These are phyloP conservation scores for Metarhizium anisopliae DNA, from an alignment of 2,329 filamentous ascomycete genomes.

Conservation along the genomic window DNA sequence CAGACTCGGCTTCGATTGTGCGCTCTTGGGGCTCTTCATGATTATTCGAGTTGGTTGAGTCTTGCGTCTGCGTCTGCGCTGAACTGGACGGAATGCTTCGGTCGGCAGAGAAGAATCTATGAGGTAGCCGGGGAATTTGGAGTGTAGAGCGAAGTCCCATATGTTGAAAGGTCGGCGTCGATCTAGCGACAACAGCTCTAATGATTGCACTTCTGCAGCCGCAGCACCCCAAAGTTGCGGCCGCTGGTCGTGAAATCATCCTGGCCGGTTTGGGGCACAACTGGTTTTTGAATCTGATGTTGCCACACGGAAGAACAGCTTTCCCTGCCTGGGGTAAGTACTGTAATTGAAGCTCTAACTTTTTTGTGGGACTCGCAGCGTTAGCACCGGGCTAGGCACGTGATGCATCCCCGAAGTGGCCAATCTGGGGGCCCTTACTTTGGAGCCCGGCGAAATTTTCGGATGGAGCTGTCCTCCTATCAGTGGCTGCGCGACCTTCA, in stretches of 20 bases:
- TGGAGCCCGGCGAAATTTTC: conserved; percentile 18
- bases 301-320: not conserved
- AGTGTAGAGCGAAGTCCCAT: conserved; percentile 13
- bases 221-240: conserved; percentile 20
- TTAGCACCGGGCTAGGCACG: conserved; percentile 3
- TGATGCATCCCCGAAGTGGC: conserved; percentile 6
- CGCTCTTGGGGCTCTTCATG: conserved; percentile 18
- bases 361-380: conserved; percentile 1
- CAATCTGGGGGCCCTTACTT: not conserved
- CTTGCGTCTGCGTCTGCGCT: conserved; percentile 9
- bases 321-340: not conserved
- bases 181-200: conserved; percentile 17
- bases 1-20: not conserved
- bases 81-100: conserved; percentile 10
- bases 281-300: not conserved
- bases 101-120: conserved; percentile 15
- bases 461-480: conserved; percentile 10
- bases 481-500: not conserved
- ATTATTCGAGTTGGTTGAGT: conserved; percentile 10
- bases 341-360: not conserved
- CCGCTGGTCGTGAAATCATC: conserved; percentile 22
- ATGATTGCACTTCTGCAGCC: conserved; percentile 21
- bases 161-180: conserved; percentile 14
- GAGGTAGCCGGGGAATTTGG: conserved; percentile 11
- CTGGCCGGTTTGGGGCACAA: not conserved